These are phyloP conservation scores for Pyracantha coccinea DNA, from an alignment of 331 rosid species.

Conservation along the genomic window DNA sequence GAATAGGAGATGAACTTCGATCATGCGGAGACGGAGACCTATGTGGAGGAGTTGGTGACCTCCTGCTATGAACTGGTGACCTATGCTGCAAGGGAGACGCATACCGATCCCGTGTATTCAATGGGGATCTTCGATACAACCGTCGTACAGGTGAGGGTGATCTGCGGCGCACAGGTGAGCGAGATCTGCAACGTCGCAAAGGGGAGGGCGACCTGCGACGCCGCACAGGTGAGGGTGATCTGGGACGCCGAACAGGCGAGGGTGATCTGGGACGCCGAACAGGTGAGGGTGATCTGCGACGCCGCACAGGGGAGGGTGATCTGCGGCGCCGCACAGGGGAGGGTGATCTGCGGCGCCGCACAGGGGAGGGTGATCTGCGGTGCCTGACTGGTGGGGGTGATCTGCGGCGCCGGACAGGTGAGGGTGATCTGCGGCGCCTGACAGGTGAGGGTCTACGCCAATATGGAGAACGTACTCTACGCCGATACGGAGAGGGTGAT, in stretches of 20 bases:
- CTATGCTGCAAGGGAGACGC: conserved; percentile 38
- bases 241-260: conserved; percentile 16
- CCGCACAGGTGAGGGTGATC: conserved; percentile 7
- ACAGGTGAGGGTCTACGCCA: conserved; percentile 22
- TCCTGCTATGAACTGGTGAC: conserved; percentile 39
- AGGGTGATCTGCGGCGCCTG: conserved; percentile 27
- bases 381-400: no score
- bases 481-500: conserved; percentile 23
- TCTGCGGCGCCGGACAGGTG: no score
- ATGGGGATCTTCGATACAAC: conserved; percentile 22
- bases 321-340: no score
- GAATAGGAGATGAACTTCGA: conserved; percentile 43
- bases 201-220: conserved; percentile 21
- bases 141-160: conserved; percentile 23
- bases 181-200: conserved; percentile 10
- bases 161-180: conserved; percentile 20
- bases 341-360: conserved; percentile 3
- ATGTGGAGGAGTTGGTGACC: conserved; percentile 22
- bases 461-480: conserved; percentile 28
- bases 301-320: no score
- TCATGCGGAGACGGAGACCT: conserved; percentile 42
- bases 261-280: conserved; percentile 16
- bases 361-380: conserved; percentile 23
- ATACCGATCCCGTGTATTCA: conserved; percentile 24
- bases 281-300: conserved; percentile 12